Conservation (phyloP, 768 basidiomycete genomes). For the Serendipita vermifera region DNA sequence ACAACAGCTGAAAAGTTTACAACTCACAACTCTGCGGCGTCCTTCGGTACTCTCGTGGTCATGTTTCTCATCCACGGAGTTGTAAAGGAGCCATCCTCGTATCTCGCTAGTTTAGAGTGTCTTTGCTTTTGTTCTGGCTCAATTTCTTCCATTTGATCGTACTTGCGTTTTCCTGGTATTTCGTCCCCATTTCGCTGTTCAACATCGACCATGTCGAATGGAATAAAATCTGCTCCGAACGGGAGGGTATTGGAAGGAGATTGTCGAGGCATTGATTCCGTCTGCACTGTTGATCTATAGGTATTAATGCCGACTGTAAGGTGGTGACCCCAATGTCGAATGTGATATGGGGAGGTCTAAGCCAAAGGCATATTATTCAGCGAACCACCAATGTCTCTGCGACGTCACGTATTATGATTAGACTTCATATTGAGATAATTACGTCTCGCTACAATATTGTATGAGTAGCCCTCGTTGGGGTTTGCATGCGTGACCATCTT, state of each 20-base stretch:
- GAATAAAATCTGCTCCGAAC: conserved; percentile 1
- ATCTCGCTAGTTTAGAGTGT: neutral
- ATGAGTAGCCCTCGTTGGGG: neutral
- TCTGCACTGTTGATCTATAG: neutral
- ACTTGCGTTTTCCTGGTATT: neutral
- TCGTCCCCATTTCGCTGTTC: neutral
- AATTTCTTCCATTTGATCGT: neutral
- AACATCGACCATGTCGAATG: neutral
- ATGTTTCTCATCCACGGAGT: conserved; percentile 5
- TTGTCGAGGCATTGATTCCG: neutral
- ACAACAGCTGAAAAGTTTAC: too few species aligned
- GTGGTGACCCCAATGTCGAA: neutral
- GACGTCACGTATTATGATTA: too few species aligned
- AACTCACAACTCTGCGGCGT: neutral
- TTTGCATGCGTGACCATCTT: neutral
- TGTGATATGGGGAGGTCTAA: neutral
- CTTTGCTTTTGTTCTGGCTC: neutral
- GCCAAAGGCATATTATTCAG: too few species aligned
- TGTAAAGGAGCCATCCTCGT: conserved; percentile 5
- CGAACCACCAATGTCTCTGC: too few species aligned
- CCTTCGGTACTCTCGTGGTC: neutral
- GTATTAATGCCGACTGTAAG: neutral
- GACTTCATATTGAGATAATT: too few species aligned
- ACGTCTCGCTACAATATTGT: too few species aligned
- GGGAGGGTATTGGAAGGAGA: neutral